Evolutionary conservation across 768 basidiomycete genomes (phyloP), one percentile per base, ranked within the genome.

Genomic region (Pleurotus salmoneostramineus): DNA sequence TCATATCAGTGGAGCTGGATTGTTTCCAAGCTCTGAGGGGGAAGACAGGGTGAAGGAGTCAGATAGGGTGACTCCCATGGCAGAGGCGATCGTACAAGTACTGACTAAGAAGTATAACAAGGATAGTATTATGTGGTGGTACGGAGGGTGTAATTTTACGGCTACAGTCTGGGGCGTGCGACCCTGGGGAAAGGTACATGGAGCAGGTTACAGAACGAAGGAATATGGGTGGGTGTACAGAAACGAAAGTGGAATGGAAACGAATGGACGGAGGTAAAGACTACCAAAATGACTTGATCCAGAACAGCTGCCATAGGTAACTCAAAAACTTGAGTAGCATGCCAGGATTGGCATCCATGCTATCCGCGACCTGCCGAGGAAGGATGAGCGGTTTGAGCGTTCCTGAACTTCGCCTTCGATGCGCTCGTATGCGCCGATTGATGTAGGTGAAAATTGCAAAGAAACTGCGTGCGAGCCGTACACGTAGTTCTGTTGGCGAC

Each of bases 311-410:
- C 37, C 44, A 45, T 17, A 45, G 44, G 6, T 15, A 17, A 10
- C 44, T 17, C n/a, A 45, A 6, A 11, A 11, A 2, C 15, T 17
- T 45, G 12, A 45, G 44, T 15, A 17, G 6, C 17, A 45, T 14
- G 6, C 6, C 6, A 17, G 11, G 36, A n/a, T 49, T 10, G 48
- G 10, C 10, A 8, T 11, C 10, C 21, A 17, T 11, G 5, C 14
- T 21, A 6, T 37, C 52, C 7, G 17, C 31, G 2, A 42, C 34
- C 11, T 37, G 36, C 37, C 34, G 52, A 11, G 52, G 40, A 6
- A 55, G 52, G 31, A 55, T 55, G n/a, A 55, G 37, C 14, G 52
- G 52, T 21, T 55, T 55, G 36, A 55, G 52, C 12, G 15, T 55
- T 10, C 36, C 52, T 42, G 40, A 31, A 27, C 40, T 55, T 7